Evolutionary conservation across 768 basidiomycete genomes (phyloP).

Genomic region (Xerocomus brunneocitrinus): DNA sequence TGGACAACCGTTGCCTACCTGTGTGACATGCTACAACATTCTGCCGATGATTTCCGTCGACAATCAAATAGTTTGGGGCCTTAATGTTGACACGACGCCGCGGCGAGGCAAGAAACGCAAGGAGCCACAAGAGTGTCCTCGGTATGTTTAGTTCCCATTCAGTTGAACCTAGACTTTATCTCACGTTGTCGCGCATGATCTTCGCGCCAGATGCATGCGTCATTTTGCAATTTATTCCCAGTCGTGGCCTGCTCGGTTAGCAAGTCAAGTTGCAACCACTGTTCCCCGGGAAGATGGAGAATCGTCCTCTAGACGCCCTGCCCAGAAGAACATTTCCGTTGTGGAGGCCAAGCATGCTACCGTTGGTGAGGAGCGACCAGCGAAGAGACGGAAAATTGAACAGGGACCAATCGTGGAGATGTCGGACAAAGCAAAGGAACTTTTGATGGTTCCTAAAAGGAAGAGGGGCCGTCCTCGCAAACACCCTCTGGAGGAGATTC

Average conservation of each 20-base stretch:
- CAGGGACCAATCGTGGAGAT: conserved; percentile 26
- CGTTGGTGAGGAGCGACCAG: conserved; percentile 37
- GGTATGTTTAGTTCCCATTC: conserved; percentile 44
- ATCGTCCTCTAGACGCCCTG: conserved; percentile 41
- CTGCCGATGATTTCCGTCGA: conserved; percentile 75
- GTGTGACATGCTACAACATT: conserved; percentile 65
- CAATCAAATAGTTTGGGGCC: conserved; percentile 71
- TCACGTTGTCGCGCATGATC: conserved; percentile 12
- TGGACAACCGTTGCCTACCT: conserved; percentile 66
- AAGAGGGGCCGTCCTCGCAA: conserved; percentile 35
- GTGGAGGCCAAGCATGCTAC: conserved; percentile 54
- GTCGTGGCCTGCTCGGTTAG: conserved; percentile 64
- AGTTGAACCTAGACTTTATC: conserved; percentile 7
- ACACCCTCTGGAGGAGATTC: conserved; percentile 28
- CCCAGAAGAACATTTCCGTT: conserved; percentile 45
- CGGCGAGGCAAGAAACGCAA: conserved; percentile 52
- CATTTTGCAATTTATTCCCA: conserved; percentile 73
- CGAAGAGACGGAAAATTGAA: conserved; percentile 50
- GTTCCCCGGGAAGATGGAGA: conserved; percentile 45
- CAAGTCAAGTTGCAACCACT: conserved; percentile 41
- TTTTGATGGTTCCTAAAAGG: conserved; percentile 29
- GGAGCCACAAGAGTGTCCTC: conserved; percentile 65
- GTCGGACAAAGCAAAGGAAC: conserved; percentile 32
- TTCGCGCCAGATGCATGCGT: conserved; percentile 59
- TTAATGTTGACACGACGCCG: conserved; percentile 45